Evolutionary conservation across 441 rosid species (phyloP).

Genomic region (Flueggea neowawraea): DNA sequence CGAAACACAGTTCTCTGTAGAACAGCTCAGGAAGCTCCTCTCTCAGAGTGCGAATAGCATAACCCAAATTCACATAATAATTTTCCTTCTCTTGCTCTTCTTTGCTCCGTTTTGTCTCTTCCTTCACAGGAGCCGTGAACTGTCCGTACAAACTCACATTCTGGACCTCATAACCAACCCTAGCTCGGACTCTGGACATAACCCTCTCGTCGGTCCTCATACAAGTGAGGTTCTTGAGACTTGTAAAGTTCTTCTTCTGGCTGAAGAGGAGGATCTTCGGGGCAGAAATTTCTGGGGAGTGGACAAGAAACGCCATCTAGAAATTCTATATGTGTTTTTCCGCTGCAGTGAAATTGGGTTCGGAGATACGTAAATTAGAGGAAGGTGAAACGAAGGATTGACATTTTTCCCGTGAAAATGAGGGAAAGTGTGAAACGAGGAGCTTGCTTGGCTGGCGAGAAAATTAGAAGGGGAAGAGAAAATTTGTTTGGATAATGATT

Average conservation of each 20-base stretch:
- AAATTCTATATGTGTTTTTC: background rate
- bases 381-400: background rate
- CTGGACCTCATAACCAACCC: slow-evolving; percentile 30
- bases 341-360: background rate
- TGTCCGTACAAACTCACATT: slow-evolving; percentile 38
- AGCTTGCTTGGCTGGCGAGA: background rate
- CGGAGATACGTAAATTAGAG: background rate
- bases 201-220: slow-evolving; percentile 18
- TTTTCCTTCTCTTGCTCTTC: slow-evolving; percentile 71
- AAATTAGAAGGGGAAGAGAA: too few relatives aligned
- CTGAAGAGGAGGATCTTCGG: slow-evolving; percentile 19
- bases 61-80: slow-evolving; percentile 73
- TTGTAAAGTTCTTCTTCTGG: slow-evolving; percentile 20
- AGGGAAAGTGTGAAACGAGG: background rate
- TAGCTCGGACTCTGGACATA: background rate
- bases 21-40: slow-evolving; percentile 73
- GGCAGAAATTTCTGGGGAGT: slow-evolving; percentile 46
- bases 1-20: slow-evolving; percentile 55
- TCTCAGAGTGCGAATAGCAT: slow-evolving; percentile 71
- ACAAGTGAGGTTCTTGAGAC: slow-evolving; percentile 24
- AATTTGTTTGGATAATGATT: slow-evolving; percentile 11
- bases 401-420: slow-evolving; percentile 12
- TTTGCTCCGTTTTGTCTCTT: slow-evolving; percentile 26
- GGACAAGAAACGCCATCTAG: slow-evolving; percentile 48
- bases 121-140: slow-evolving; percentile 60